Percentiles rank a stretch among this genome's conserved stretches.
These are phyloP conservation scores for Acrodontium crateriforme DNA, from an alignment of 2,329 filamentous ascomycete genomes.

Conservation along the genomic window DNA sequence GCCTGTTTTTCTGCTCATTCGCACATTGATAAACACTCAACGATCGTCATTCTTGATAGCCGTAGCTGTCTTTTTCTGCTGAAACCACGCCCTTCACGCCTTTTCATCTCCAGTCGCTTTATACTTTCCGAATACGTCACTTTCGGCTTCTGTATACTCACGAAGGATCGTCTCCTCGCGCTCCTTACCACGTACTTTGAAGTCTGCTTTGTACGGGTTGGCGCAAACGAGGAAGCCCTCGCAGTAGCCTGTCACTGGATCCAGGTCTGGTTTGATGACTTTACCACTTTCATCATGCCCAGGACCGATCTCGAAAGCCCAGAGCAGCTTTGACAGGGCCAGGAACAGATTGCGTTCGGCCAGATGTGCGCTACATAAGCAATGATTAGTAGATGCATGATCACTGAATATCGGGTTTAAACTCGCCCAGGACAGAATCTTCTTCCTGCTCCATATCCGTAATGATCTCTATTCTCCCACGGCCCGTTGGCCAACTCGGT, in stretches of 20 bases:
- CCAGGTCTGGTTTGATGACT: constrained; percentile 5
- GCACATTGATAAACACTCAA: too few relatives aligned
- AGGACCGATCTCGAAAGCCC: constrained; percentile 32
- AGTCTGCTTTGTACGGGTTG: constrained; percentile 11
- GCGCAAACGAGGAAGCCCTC: constrained; percentile 16
- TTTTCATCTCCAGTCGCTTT: too few relatives aligned
- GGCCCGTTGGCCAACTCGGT: constrained; percentile 24
- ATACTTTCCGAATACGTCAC: constrained; percentile 9
- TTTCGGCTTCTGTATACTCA: constrained; percentile 10
- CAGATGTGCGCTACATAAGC: constrained; percentile 40
- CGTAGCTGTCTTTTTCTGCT: too few relatives aligned
- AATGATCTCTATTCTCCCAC: constrained; percentile 30
- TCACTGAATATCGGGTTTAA: too few relatives aligned
- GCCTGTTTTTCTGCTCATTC: too few relatives aligned
- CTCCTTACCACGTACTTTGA: constrained; percentile 7
- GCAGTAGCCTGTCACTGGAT: constrained; percentile 13
- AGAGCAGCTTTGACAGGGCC: constrained; percentile 28
- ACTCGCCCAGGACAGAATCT: constrained; percentile 37
- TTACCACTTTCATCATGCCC: constrained; percentile 2
- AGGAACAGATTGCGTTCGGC: constrained; percentile 33
- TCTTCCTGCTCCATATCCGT: constrained; percentile 35
- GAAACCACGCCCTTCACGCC: too few relatives aligned
- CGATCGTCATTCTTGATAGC: too few relatives aligned
- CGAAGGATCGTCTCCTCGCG: constrained; percentile 10
- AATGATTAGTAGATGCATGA: too few relatives aligned